Evolutionary conservation across 371 early-diverging fungal species (phyloP).

Genomic region (Paraphysoderma sedebokerense): DNA sequence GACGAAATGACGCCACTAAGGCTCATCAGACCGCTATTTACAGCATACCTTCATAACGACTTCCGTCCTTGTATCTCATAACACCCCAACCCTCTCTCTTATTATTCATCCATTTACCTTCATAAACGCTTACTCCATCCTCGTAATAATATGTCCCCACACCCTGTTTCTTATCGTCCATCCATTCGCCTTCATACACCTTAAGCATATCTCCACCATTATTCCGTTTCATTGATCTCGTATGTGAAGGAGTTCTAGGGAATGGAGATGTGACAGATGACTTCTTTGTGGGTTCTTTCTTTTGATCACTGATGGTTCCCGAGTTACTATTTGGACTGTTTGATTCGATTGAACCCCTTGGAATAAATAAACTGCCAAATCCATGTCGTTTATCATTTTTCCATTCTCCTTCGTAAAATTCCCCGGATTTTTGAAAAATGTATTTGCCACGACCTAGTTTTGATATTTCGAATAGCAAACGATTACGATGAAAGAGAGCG

Average conservation of each 20-base stretch:
- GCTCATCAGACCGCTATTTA: too few relatives aligned
- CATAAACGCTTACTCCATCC: conserved; percentile 24
- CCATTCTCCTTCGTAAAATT: conserved; percentile 31
- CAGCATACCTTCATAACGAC: conserved; percentile 30
- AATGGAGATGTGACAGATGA: too few relatives aligned
- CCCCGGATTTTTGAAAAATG: conserved; percentile 13
- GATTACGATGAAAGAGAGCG: too few relatives aligned
- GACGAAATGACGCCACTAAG: too few relatives aligned
- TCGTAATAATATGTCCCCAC: conserved; percentile 26
- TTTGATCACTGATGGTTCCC: not conserved
- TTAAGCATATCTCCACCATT: conserved; percentile 10
- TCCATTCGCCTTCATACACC: conserved; percentile 32
- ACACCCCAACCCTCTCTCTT: conserved; percentile 30
- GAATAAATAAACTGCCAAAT: conserved; percentile 27
- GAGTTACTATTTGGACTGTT: not conserved
- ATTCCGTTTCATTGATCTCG: not conserved
- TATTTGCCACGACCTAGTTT: conserved; percentile 25
- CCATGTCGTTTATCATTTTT: conserved; percentile 18
- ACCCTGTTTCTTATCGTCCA: conserved; percentile 20
- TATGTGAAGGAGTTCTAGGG: too few relatives aligned
- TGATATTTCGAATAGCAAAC: too few relatives aligned
- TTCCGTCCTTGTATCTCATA: conserved; percentile 24
- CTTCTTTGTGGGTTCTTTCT: conserved; percentile 1
- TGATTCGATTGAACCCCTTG: conserved; percentile 2
- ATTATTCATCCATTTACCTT: conserved; percentile 25